These are phyloP conservation scores for Lasiodiplodia citricola DNA, from an alignment of 2,329 filamentous ascomycete genomes.

Conservation along the genomic window DNA sequence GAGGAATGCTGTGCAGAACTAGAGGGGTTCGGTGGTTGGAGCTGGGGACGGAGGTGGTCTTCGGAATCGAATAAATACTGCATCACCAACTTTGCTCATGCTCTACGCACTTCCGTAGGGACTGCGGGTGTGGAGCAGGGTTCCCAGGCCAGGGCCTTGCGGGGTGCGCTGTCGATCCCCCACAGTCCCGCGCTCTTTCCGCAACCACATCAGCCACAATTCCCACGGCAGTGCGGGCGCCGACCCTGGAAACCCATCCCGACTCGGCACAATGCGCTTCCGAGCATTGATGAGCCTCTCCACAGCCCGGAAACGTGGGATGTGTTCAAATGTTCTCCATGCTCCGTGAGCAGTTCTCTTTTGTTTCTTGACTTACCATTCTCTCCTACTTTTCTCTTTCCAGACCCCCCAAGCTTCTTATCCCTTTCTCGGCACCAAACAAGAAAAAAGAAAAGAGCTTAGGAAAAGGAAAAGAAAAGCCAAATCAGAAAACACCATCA, in stretches of 20 bases:
- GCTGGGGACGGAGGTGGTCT: not conserved
- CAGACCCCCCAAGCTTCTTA: not conserved
- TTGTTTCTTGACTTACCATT: not conserved
- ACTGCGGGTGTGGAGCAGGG: not conserved
- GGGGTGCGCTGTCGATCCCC: constrained; percentile 7
- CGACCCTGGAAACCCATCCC: not conserved
- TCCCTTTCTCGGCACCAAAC: not conserved
- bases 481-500: constrained; percentile 26
- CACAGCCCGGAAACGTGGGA: not conserved
- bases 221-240: constrained; percentile 4
- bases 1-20: not conserved
- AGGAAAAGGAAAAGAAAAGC: not conserved
- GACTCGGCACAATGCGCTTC: not conserved
- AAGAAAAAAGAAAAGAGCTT: not conserved
- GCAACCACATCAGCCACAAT: constrained; percentile 20
- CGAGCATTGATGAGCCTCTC: not conserved
- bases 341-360: not conserved
- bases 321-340: constrained; percentile 4
- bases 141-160: not conserved
- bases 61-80: constrained; percentile 10
- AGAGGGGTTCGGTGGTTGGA: not conserved
- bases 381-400: not conserved
- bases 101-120: not conserved
- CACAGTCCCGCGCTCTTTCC: constrained; percentile 9
- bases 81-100: too few relatives aligned